Evolutionary conservation across 2,329 filamentous ascomycete genomes (phyloP), one percentile per base, ranked within the genome.

Genomic region (Fusarium luffae): DNA sequence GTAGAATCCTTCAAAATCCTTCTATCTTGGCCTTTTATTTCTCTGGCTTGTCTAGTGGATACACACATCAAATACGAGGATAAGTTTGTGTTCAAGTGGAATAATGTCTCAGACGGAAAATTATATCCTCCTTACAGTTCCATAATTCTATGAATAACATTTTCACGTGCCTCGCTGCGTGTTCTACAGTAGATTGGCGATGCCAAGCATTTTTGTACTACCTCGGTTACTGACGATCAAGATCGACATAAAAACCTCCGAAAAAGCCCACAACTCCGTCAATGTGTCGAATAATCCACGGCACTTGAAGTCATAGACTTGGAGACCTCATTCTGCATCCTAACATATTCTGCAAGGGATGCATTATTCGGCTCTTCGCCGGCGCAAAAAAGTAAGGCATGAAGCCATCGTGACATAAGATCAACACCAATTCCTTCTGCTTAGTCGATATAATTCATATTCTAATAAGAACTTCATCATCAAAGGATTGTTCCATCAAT

Each of bases 321-420:
- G 2, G 7, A 19, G 0, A 37, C 1, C 5, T 2, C 32, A 37
- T 37, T 5, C 14, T 34, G 5, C 25, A 25, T 25, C 25, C 25
- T 25, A 25, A 25, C 5, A 37, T 10, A 7, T 16, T 21, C n/a
- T n/a, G 5, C 18, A 27, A 4, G 6, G 8, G 2, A 42, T 16
- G 25, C 19, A 37, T 7, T 12, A 18, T 9, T 65, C 62, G 62
- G 62, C 44, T 41, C 52, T 42, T 65, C 5, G 2, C 27, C 60
- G 62, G 62, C 44, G 60, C 2, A 30, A 18, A 42, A 2, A 1
- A 8, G 4, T 7, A 19, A 19, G 3, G 18, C 19, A 27, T 54
- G 47, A 49, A 44, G 47, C 19, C 41, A 49, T 66, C 47, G 18
- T 19, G 28, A 40, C 14, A 8, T 5, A 44, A 6, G 34, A 28